Base-by-base conservation (phyloP, 1,139 yeast species). In the Suhomyces coccinellae region DNA sequence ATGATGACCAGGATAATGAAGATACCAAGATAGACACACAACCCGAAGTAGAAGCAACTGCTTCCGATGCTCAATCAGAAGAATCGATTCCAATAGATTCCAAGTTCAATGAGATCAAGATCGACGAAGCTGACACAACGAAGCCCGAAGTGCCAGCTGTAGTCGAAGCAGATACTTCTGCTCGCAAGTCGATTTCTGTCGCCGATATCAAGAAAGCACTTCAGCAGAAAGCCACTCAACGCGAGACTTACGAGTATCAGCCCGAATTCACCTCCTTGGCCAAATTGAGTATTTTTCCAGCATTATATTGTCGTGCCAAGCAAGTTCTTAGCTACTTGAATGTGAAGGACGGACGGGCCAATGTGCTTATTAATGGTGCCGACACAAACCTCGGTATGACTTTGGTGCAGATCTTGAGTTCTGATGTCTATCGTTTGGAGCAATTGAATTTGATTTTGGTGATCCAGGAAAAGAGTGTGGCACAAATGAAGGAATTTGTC, bases 321-420 rank as follows among this genome's bases (percentile, higher is more conserved):
- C 75, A 71, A 48, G 66, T 69, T 3, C 63, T 73, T 32, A 52
- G 59, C 22, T 63, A 67, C 47, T 56, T 66, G 36, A 54, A 60
- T 33, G 51, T 60, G 24, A 31, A 43, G 1, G 36, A 42, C 10
- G 45, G 52, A 15, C 47, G 52, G 33, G 63, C 65, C 11, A 68
- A 63, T 38, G 54, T 74, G 9, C 57, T 74, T 38, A 69, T 74
- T 43, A 73, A 74, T 53, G 79, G 79, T 11, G 79, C 70, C 5
- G 78, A 74, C 49, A 71, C 79, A 7, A 59, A 62, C 41, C 53
- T 73, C 29, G 77, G 76, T 0, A 54, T 57, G 40, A 72, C 76
- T 1, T 44, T 74, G 7, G 49, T 70, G 5, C 79, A 74, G 49
- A 33, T 67, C 4, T 49, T 69, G 38, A 54, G 57, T 40, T 61